Base-by-base conservation (phyloP, 2,329 filamentous ascomycete genomes). In the Claviceps humidiphila region DNA sequence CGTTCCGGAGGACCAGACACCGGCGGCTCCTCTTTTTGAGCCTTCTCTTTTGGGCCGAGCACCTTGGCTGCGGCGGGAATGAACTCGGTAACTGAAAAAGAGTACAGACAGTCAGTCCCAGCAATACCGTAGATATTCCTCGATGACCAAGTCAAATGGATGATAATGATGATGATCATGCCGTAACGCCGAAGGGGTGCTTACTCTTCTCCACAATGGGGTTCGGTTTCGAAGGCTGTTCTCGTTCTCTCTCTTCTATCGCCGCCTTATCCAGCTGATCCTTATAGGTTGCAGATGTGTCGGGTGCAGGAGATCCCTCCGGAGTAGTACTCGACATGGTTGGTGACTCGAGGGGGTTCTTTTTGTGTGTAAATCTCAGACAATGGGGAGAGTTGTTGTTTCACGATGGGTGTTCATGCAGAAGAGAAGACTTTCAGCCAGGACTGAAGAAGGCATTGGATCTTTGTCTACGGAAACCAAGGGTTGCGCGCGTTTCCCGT, bases 191-290 rank as follows among this genome's bases (percentile, higher is more conserved):
- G 3, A 34, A 34, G 30, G 9, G 30, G 9, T 34, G 30, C 45
- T 44, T 59, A 72, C 73, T 71, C 63, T 73, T 74, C 49, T 74
- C 69, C 7, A 73, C 54, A 3, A 75, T 59, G 0, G 66, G 64
- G 48, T 71, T 66, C 4, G 63, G 58, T 39, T 62, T 60, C 17
- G 59, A 56, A 34, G 60, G 54, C 6, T 55, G 51, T 2, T 63
- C 62, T 16, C 59, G 53, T 9, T 55, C 51, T 17, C 63, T 64
- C 11, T 63, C 63, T 40, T 68, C 65, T 14, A 61, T 54, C 2
- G 74, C 73, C 14, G 64, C 68, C 45, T 66, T 60, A 58, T 75
- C 74, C 1, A 76, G 68, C 58, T 70, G 65, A 38, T 68, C 57
- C 61, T 76, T 76, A 65, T 68, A 74, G 47, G 24, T 47, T 34